Base-by-base conservation (phyloP, 257 asterid genomes). In the Nicotiana tomentosiformis region DNA sequence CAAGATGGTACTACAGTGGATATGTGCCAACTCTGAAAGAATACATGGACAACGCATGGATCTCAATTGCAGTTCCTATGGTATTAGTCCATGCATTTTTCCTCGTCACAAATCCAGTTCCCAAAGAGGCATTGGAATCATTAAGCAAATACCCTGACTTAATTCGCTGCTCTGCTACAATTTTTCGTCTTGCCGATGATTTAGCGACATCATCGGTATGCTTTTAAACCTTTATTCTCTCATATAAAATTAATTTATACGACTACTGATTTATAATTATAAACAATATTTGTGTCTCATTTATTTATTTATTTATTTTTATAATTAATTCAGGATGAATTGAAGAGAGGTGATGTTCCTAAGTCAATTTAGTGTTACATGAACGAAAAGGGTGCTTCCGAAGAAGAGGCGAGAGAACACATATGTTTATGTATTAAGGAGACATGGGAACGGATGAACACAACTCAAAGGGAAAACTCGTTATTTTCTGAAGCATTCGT, bases 31-130 rank as follows among this genome's bases (percentile, higher is more conserved):
- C 17, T 5, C 5, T 83, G 0, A 87, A 86, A 64, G 92, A 90
- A 66, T 90, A 90, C 26, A 79, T 90, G 3, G 49, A 80, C 1
- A 90, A 78, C 5, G 91, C 82, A 12, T 83, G 88, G 91, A 76
- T 88, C 32, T 86, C 93, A 39, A 81, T 87, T 32, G 35, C 92
- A 0, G 86, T 68, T 35, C 90, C 89, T 0, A 46, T 79, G 1
- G 78, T 90, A 2, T 61, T 88, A 4, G 33, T 84, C 0, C 90
- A 92, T 32, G 77, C 83, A 11, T 91, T 53, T 26, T 82, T 87
- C 26, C 68, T 62, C 4, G 72, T 8, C 2, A 39, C 49, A 2
- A 39, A 39, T 39, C 10, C 49, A 39, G 49, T 39, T 39, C 2
- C 49, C 3, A 39, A 39, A 39, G 49, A 39, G 0, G 49, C 49